Base-by-base conservation (phyloP, 1,139 yeast species). In the Hyphopichia pseudoburtonii region DNA sequence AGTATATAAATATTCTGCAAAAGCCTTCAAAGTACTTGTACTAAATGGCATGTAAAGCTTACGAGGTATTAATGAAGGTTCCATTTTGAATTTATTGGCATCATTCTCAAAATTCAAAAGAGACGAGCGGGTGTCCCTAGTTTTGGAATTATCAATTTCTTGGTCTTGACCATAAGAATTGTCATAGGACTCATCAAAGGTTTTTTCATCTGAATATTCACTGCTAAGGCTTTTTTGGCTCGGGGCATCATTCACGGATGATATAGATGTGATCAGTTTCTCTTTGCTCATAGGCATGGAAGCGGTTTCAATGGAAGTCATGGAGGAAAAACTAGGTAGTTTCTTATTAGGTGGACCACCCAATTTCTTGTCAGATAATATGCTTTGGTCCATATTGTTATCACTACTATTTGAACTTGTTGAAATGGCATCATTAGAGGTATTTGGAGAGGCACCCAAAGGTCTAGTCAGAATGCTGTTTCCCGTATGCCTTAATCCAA, bases 1-100 rank as follows among this genome's bases (percentile, higher is more conserved):
- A 6, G 90, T 84, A 51, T 82, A 83, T 42, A 85, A 66, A 55
- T 79, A 85, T 50, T 85, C 92, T 30, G 84, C 68, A 47, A 84
- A 76, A 1, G 87, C 88, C 39, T 70, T 71, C 9, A 84, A 76
- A 0, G 87, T 74, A 2, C 63, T 55, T 1, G 83, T 78, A 2
- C 80, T 59, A 61, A 81, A 82, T 5, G 94, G 92, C 43, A 85
- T 55, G 48, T 81, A 84, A 23, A 85, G 56, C 16, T 80, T 72
- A 42, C 94, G 67, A 12, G 94, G 92, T 27, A 82, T 70, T 38
- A 78, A 63, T 25, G 81, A 60, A 1, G 86, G 82, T 44, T 81
- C 87, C 70, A 71, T 63, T 32, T 47, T 50, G 42, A 66, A 68
- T 6, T 57, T 54, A 38, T 53, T 51, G 38, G 65, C 66, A 12